Evolutionary conservation across 2,329 filamentous ascomycete genomes (phyloP).

Genomic region (Neurospora sp.): DNA sequence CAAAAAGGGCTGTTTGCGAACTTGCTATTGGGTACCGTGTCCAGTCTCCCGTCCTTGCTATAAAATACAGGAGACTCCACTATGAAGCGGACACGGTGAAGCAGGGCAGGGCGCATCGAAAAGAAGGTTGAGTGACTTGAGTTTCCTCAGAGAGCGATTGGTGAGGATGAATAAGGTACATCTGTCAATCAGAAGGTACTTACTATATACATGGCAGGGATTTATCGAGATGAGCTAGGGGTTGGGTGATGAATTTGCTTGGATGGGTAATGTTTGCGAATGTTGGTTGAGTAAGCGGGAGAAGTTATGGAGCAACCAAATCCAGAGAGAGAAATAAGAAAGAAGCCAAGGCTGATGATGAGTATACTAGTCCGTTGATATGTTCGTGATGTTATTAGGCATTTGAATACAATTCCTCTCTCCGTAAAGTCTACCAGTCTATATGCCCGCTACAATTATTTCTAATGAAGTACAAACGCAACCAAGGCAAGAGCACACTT

Average conservation of each 20-base stretch:
- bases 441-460: neutral
- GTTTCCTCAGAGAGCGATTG: neutral
- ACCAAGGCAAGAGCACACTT: neutral
- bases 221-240: neutral
- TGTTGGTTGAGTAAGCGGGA: neutral
- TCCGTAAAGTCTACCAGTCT: neutral
- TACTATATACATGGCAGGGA: neutral
- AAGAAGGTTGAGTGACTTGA: neutral
- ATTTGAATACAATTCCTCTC: neutral
- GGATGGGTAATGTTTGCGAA: neutral
- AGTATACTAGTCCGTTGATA: neutral
- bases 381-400: neutral
- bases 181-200: neutral
- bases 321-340: neutral
- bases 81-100: neutral
- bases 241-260: neutral
- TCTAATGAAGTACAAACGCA: neutral
- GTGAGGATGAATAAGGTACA: neutral
- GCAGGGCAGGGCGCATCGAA: neutral
- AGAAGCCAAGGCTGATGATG: neutral
- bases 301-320: neutral
- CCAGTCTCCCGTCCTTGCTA: neutral
- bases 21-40: neutral
- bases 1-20: neutral
- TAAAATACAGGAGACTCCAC: neutral